Conservation (phyloP, 2,329 filamentous ascomycete genomes). For the Cordyceps cateniannulata region DNA sequence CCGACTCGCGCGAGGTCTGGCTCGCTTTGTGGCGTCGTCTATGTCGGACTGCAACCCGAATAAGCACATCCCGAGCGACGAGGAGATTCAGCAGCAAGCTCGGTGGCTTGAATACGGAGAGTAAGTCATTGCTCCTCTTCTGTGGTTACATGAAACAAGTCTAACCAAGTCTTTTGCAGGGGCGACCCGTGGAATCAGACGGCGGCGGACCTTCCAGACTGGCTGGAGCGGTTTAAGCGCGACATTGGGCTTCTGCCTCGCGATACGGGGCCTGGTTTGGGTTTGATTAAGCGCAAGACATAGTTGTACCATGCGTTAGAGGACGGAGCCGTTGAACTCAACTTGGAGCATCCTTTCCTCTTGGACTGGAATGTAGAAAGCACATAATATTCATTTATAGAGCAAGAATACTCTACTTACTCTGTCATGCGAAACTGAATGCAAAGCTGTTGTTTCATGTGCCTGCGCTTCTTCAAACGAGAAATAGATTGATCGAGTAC, state of each 20-base stretch:
- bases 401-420: too few relatives aligned
- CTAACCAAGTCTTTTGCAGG: slow-evolving; percentile 24
- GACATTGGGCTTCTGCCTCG: slow-evolving; percentile 33
- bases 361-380: not conserved
- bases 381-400: too few relatives aligned
- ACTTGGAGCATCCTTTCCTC: not conserved
- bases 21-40: slow-evolving; percentile 43
- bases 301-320: not conserved
- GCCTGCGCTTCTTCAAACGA: too few relatives aligned
- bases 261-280: slow-evolving; percentile 2
- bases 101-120: slow-evolving; percentile 58
- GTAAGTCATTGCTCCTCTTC: slow-evolving; percentile 30
- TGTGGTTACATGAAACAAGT: slow-evolving; percentile 15
- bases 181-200: slow-evolving; percentile 61
- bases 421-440: too few relatives aligned
- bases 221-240: slow-evolving; percentile 57
- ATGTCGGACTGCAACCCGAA: slow-evolving; percentile 56
- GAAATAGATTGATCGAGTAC: not conserved
- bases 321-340: too few relatives aligned
- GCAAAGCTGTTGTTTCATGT: too few relatives aligned
- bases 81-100: slow-evolving; percentile 56
- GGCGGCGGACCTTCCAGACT: slow-evolving; percentile 56
- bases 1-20: slow-evolving; percentile 48
- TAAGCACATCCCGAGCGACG: slow-evolving; percentile 50
- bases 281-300: slow-evolving; percentile 1